Base-by-base conservation (phyloP, 306 rosid genomes). In the Vicia villosa region DNA sequence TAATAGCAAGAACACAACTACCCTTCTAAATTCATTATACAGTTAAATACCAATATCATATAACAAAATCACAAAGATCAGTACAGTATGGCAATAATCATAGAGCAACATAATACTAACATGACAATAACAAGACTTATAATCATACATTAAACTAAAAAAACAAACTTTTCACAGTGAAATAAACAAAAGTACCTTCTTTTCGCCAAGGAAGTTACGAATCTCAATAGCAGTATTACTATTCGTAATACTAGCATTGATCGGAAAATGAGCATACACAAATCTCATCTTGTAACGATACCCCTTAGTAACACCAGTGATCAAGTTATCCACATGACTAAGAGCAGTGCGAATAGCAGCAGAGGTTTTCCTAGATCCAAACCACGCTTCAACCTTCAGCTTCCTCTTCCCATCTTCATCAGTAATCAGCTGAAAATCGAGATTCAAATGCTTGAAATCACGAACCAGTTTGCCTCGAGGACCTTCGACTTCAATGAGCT, bases 211-310 rank as follows among this genome's bases (percentile, higher is more conserved):
- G 54, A 89, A 87, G 69, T 89, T 89, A 0, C 96, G 76, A 74
- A 89, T 89, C 83, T 91, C 96, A 34, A 91, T 89, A 21, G 90
- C 36, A 15, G 15, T 70, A 79, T 5, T 84, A 28, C 0, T n/a
- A 2, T 47, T 82, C 6, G 86, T 28, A 22, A 91, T 88, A 15
- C 91, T 84, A 1, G 97, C 97, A n/a, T 88, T 91, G 60, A 91
- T 91, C 3, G 95, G 97, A 20, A 91, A 86, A 14, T 85, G 97
- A 8, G 93, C 97, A 8, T 88, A 91, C 8, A 91, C 97, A 10
- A 91, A 91, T 1, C 91, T 55, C 97, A 91, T 91, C 84, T 89
- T 91, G 84, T 91, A 91, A 10, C 96, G 85, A 61, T 84, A 92
- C 0, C 96, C 96, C 72, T 86, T 89, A 15, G 96, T 89, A 49